phyloP scores from a whole-genome alignment of 1,284 basidiomycete species.

The Ustilago xerochloae region DNA sequence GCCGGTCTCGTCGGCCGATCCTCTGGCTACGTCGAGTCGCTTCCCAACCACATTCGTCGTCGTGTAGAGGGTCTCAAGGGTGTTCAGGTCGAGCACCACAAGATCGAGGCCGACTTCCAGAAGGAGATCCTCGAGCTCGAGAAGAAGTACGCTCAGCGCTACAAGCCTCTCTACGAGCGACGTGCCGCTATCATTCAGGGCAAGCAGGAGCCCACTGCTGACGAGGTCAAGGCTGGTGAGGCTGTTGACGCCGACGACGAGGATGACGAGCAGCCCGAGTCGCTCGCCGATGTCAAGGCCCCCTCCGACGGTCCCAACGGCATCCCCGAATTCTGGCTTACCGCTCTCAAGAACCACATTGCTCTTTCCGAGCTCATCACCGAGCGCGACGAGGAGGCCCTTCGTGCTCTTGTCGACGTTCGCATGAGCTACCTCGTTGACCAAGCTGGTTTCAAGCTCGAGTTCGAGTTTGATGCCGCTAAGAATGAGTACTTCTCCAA shows the following conservation, averaged over 20 bases:
- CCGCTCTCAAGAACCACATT: constrained; percentile 90
- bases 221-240: constrained; percentile 83
- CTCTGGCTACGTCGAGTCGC: constrained; percentile 86
- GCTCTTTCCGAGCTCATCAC: constrained; percentile 90
- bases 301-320: constrained; percentile 72
- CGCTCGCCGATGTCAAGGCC: constrained; percentile 69
- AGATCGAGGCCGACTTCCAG: constrained; percentile 95
- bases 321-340: constrained; percentile 98
- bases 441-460: constrained; percentile 86
- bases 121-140: constrained; percentile 95
- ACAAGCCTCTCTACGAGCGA: constrained; percentile 88
- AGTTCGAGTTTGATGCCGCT: constrained; percentile 77
- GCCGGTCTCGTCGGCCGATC: constrained; percentile 79
- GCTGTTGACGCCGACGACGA: constrained; percentile 74
- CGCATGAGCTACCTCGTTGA: constrained; percentile 78
- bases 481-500: constrained; percentile 90
- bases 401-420: constrained; percentile 78
- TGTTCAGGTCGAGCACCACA: constrained; percentile 89
- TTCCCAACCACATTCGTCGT: constrained; percentile 83
- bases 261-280: constrained; percentile 69
- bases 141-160: constrained; percentile 92
- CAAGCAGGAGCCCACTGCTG: constrained; percentile 77
- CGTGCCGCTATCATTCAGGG: constrained; percentile 86
- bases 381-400: constrained; percentile 83
- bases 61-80: constrained; percentile 93